phyloP scores from a whole-genome alignment of 2,329 filamentous ascomycete genomes.

The Cadophora luteo-olivacea region DNA sequence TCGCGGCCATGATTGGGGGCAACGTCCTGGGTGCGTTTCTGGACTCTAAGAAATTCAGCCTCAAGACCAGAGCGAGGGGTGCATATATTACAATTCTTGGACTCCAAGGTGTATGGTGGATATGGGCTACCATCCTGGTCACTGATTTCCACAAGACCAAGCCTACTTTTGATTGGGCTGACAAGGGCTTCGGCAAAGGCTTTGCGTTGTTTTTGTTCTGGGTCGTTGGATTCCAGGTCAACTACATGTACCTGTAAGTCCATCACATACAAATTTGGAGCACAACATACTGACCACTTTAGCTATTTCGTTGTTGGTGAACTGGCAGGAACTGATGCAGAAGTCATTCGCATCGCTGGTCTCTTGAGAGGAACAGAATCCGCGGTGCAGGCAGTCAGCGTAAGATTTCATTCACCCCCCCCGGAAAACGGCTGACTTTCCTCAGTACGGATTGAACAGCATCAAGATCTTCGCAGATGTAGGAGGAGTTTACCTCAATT shows the following conservation, averaged over 20 bases:
- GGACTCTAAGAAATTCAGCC: slow-evolving; percentile 33
- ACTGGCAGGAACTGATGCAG: slow-evolving; percentile 63
- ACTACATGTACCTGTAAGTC: slow-evolving; percentile 72
- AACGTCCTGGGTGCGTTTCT: slow-evolving; percentile 63
- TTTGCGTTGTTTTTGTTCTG: slow-evolving; percentile 74
- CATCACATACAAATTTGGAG: neutral
- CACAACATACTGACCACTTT: neutral
- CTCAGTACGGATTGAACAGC: slow-evolving; percentile 67
- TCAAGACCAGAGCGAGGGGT: slow-evolving; percentile 40
- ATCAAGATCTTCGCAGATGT: slow-evolving; percentile 67
- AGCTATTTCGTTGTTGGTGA: slow-evolving; percentile 76
- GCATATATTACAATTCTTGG: slow-evolving; percentile 40
- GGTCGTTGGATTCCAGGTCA: slow-evolving; percentile 72
- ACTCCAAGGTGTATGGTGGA: slow-evolving; percentile 74
- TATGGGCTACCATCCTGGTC: slow-evolving; percentile 71
- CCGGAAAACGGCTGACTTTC: neutral
- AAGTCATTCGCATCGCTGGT: slow-evolving; percentile 72
- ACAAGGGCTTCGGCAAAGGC: slow-evolving; percentile 66
- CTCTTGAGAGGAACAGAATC: slow-evolving; percentile 74
- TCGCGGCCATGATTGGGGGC: slow-evolving; percentile 69
- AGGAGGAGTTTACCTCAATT: slow-evolving; percentile 74
- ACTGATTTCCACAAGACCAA: slow-evolving; percentile 62
- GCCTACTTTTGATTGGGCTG: slow-evolving; percentile 71
- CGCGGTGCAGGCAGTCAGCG: slow-evolving; percentile 73
- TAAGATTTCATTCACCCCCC: slow-evolving; percentile 38